phyloP scores from a whole-genome alignment of 345 rosid genomes.

The Barbarea vulgaris region DNA sequence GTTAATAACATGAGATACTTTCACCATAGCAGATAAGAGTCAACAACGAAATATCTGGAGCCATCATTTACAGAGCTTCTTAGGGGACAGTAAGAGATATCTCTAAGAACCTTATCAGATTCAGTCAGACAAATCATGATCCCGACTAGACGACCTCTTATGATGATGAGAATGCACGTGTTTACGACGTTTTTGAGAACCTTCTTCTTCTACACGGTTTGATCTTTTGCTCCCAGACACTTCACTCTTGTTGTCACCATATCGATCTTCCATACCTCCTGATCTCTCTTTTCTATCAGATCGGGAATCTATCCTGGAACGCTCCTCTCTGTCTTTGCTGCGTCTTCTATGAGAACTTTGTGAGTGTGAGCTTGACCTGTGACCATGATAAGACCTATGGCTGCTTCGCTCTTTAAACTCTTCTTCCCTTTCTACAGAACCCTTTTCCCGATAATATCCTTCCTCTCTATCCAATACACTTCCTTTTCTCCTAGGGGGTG shows the following conservation, averaged over 20 bases:
- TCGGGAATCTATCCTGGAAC: slow-evolving; percentile 21
- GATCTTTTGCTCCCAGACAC: slow-evolving; percentile 35
- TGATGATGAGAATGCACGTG: neutral
- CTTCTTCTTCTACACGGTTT: slow-evolving; percentile 30
- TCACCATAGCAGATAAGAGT: neutral
- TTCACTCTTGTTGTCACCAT: slow-evolving; percentile 39
- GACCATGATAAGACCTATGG: slow-evolving; percentile 19
- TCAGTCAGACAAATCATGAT: neutral
- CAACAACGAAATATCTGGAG: no score
- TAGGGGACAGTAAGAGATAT: neutral
- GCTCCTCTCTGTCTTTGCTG: slow-evolving; percentile 43
- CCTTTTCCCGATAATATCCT: slow-evolving; percentile 33
- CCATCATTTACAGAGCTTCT: neutral
- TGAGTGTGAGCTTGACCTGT: slow-evolving; percentile 24
- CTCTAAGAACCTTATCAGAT: neutral
- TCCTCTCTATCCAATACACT: slow-evolving; percentile 52
- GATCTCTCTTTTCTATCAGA: slow-evolving; percentile 45
- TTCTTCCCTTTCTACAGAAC: slow-evolving; percentile 44
- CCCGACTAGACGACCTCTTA: neutral
- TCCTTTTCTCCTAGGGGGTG: slow-evolving; percentile 74
- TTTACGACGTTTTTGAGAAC: slow-evolving; percentile 32
- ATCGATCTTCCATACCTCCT: slow-evolving; percentile 36
- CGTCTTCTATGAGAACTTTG: slow-evolving; percentile 29
- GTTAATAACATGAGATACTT: neutral
- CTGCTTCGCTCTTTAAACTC: slow-evolving; percentile 31